phyloP scores from a whole-genome alignment of 805 yeast genomes.

The Isabelozyma heimii region DNA sequence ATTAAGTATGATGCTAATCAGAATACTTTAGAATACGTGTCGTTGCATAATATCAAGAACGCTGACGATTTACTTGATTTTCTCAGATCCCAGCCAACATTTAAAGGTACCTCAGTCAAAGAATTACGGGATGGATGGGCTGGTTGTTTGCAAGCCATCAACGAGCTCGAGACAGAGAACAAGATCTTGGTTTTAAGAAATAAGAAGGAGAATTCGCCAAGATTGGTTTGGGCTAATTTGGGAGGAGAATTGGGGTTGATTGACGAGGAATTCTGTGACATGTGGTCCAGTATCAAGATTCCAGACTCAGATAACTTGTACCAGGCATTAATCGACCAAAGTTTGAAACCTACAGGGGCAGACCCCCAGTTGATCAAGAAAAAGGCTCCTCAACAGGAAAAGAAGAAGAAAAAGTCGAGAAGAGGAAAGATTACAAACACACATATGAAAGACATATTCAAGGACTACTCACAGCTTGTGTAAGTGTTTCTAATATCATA shows the following conservation, averaged over 20 bases:
- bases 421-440: constrained; percentile 93
- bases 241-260: constrained; percentile 72
- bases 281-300: constrained; percentile 77
- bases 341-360: constrained; percentile 96
- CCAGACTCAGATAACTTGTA: constrained; percentile 85
- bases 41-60: constrained; percentile 82
- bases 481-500: constrained; percentile 9
- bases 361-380: constrained; percentile 92
- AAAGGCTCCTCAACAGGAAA: constrained; percentile 52
- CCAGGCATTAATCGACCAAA: constrained; percentile 69
- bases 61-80: constrained; percentile 74
- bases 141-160: constrained; percentile 76
- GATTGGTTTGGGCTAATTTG: constrained; percentile 84
- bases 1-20: constrained; percentile 62
- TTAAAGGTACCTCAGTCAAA: constrained; percentile 82
- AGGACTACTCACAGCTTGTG: constrained; percentile 63
- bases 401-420: constrained; percentile 88
- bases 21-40: constrained; percentile 77
- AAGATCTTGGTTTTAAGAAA: constrained; percentile 82
- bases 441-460: constrained; percentile 93
- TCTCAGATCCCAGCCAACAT: constrained; percentile 77
- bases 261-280: constrained; percentile 75
- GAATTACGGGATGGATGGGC: constrained; percentile 92
- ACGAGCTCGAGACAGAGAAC: constrained; percentile 71
- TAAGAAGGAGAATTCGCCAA: constrained; percentile 90